A percentile compares a stretch with the other conserved stretches of the same genome.
phyloP scores from a whole-genome alignment of 164 flowering plant genomes.

The Liriodendron chinense region DNA sequence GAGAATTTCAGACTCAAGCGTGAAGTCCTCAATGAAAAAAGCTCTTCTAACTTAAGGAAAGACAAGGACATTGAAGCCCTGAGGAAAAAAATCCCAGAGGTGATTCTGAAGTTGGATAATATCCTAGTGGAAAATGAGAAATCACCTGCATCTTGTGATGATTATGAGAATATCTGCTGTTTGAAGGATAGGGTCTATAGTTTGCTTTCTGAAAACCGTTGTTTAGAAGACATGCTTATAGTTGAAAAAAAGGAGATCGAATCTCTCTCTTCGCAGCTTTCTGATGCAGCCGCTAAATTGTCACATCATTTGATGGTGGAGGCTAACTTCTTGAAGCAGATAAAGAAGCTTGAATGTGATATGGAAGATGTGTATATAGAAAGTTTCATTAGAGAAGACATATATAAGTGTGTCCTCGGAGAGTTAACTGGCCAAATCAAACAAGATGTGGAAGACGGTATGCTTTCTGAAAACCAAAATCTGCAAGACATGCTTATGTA shows the following conservation, averaged over 20 bases:
- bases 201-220: slow-evolving; percentile 53
- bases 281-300: slow-evolving; percentile 42
- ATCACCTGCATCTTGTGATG: slow-evolving; percentile 21
- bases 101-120: slow-evolving; percentile 52
- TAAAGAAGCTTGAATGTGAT: slow-evolving; percentile 36
- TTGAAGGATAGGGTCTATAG: slow-evolving; percentile 43
- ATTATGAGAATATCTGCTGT: slow-evolving; percentile 25
- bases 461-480: slow-evolving; percentile 50
- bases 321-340: slow-evolving; percentile 32
- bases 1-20: slow-evolving; percentile 50
- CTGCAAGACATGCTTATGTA: slow-evolving; percentile 43
- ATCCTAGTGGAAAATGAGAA: slow-evolving; percentile 52
- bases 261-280: slow-evolving; percentile 38
- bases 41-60: slow-evolving; percentile 40
- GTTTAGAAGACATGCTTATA: slow-evolving; percentile 40
- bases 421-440: slow-evolving; percentile 29
- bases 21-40: slow-evolving; percentile 53
- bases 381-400: slow-evolving; percentile 45
- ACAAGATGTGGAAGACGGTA: slow-evolving; percentile 32
- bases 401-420: slow-evolving; percentile 40
- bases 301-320: slow-evolving; percentile 40
- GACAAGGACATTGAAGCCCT: slow-evolving; percentile 65
- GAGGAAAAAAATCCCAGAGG: slow-evolving; percentile 62
- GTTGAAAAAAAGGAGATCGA: slow-evolving; percentile 43
- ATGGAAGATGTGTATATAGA: slow-evolving; percentile 41